A percentile compares a stretch with the other conserved stretches of the same genome.
Evolutionary conservation across 495 filamentous ascomycete species (phyloP).

Genomic region (Rhypophila decipiens): DNA sequence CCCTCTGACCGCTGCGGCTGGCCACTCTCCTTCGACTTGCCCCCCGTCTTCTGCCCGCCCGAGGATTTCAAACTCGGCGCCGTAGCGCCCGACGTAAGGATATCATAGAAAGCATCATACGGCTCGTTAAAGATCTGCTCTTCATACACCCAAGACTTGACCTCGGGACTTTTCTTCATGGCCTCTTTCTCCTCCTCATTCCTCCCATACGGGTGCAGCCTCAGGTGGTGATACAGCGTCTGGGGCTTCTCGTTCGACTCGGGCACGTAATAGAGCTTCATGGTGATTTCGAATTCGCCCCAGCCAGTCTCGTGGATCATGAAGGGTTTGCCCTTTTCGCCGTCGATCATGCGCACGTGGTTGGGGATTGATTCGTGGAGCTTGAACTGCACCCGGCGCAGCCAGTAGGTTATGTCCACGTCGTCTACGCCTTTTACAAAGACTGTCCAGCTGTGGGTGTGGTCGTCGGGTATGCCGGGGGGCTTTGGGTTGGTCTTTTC

Average conservation of each 20-base stretch:
- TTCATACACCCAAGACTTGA: constrained; percentile 75
- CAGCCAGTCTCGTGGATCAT: constrained; percentile 88
- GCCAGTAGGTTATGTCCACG: constrained; percentile 87
- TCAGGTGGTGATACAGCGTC: constrained; percentile 82
- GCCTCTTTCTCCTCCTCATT: constrained; percentile 67
- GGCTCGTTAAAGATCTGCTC: constrained; percentile 96
- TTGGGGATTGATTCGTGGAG: constrained; percentile 93
- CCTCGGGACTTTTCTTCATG: constrained; percentile 54
- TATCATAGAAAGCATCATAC: constrained; percentile 78
- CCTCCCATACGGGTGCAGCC: constrained; percentile 80
- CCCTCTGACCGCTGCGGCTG: constrained; percentile 27
- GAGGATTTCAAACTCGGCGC: constrained; percentile 7
- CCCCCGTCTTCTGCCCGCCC: constrained; percentile 8
- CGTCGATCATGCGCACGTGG: constrained; percentile 62
- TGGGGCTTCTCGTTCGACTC: constrained; percentile 85
- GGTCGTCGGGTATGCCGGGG: constrained; percentile 64
- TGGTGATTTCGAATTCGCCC: constrained; percentile 94
- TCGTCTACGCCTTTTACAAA: constrained; percentile 82
- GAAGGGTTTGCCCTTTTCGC: constrained; percentile 68
- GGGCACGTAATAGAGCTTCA: constrained; percentile 84
- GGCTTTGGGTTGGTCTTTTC: constrained; percentile 51
- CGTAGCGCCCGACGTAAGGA: constrained; percentile 60
- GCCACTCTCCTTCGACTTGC: constrained; percentile 11
- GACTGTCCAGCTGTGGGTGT: constrained; percentile 93
- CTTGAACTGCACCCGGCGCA: constrained; percentile 96